A percentile compares a stretch with the other conserved stretches of the same genome.
Evolutionary conservation across 768 basidiomycete genomes (phyloP).

Genomic region (Clitopilus hobsonii): DNA sequence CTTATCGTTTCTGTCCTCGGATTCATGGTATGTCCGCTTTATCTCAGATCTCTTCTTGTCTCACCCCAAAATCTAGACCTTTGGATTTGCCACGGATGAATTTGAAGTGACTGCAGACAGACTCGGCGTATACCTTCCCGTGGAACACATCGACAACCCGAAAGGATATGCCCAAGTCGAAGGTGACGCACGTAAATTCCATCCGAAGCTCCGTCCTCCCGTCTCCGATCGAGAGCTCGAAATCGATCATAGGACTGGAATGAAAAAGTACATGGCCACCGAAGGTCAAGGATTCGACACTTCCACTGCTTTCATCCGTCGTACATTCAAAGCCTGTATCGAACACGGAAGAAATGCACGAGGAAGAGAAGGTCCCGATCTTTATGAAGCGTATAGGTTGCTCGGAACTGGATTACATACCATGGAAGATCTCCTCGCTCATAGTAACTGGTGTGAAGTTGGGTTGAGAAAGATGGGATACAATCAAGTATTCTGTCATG

Average conservation of each 20-base stretch:
- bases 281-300: constrained; percentile 69
- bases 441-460: constrained; percentile 79
- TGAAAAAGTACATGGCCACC: constrained; percentile 87
- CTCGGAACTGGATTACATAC: constrained; percentile 67
- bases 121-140: constrained; percentile 73
- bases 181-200: constrained; percentile 67
- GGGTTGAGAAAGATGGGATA: constrained; percentile 67
- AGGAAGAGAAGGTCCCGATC: constrained; percentile 48
- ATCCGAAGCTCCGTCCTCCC: constrained; percentile 71
- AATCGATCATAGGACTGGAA: constrained; percentile 71
- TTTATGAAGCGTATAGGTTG: constrained; percentile 66
- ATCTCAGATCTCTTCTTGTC: too few species aligned
- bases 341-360: constrained; percentile 55
- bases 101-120: constrained; percentile 71
- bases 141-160: constrained; percentile 79
- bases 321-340: constrained; percentile 62
- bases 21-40: constrained; percentile 52
- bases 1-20: constrained; percentile 54
- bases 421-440: constrained; percentile 72
- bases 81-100: constrained; percentile 60
- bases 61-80: constrained; percentile 33
- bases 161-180: constrained; percentile 67
- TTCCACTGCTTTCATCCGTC: constrained; percentile 62
- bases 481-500: constrained; percentile 71
- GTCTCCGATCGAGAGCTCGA: constrained; percentile 70